Evolutionary conservation across 78 protist genomes (phyloP).

Genomic region (Dictyostelium capitatum): DNA sequence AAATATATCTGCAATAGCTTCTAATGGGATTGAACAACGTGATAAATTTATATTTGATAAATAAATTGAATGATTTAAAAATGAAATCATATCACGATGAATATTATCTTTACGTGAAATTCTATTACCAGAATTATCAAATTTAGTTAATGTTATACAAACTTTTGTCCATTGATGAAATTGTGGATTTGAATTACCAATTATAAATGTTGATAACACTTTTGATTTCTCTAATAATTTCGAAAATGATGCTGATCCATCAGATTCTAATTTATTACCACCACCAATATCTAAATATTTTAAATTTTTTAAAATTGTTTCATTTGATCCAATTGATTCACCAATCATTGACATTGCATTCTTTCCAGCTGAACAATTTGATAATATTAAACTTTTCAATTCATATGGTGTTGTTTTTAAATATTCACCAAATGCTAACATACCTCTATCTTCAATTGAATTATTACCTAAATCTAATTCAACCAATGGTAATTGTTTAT

Average conservation of each 20-base stretch:
- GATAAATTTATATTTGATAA: slow-evolving; percentile 37
- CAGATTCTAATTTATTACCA: slow-evolving; percentile 46
- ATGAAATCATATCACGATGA: slow-evolving; percentile 67
- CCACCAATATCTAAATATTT: slow-evolving; percentile 41
- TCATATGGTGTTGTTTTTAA: neutral
- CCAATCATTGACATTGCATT: slow-evolving; percentile 33
- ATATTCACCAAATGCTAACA: slow-evolving; percentile 28
- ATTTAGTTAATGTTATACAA: slow-evolving; percentile 24
- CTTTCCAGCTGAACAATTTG: slow-evolving; percentile 54
- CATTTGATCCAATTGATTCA: slow-evolving; percentile 14
- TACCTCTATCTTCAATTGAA: slow-evolving; percentile 73
- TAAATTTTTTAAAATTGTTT: neutral
- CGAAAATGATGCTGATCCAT: slow-evolving; percentile 53
- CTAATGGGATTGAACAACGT: slow-evolving; percentile 47
- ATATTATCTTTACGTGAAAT: slow-evolving; percentile 38
- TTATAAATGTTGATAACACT: neutral
- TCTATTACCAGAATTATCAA: slow-evolving; percentile 62
- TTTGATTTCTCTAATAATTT: slow-evolving; percentile 43
- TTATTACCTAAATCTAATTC: slow-evolving; percentile 73
- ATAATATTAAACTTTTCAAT: slow-evolving; percentile 14
- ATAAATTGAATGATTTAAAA: slow-evolving; percentile 55
- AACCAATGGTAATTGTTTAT: slow-evolving; percentile 50
- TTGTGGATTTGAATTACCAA: slow-evolving; percentile 42
- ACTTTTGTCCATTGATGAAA: slow-evolving; percentile 57
- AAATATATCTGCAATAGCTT: slow-evolving; percentile 27